Conservation (phyloP, 1,139 yeast species). For the Scheffersomyces cryptocercus region DNA sequence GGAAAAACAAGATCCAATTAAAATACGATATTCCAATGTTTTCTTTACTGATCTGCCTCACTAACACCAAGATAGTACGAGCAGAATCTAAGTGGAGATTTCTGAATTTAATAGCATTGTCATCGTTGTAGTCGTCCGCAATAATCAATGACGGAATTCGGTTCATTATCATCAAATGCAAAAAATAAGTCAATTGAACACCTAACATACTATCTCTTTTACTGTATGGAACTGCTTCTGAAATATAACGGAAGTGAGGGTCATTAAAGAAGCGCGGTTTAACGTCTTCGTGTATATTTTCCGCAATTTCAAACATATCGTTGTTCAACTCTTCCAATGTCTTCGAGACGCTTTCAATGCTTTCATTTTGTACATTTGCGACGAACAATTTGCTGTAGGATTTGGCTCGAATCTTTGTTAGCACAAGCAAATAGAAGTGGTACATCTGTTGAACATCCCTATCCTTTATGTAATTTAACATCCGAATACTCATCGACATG, state of each 20-base stretch:
- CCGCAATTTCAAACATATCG: conserved; percentile 16
- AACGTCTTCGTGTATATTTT: conserved; percentile 8
- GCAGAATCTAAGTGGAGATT: conserved; percentile 33
- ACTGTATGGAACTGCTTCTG: neutral
- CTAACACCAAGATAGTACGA: conserved; percentile 33
- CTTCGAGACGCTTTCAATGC: conserved; percentile 5
- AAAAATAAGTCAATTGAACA: conserved; percentile 30
- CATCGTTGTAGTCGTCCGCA: conserved; percentile 14
- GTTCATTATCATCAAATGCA: conserved; percentile 39
- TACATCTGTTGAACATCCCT: conserved; percentile 1
- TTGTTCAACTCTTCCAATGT: conserved; percentile 11
- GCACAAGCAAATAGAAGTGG: conserved; percentile 15
- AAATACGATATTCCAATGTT: conserved; percentile 24
- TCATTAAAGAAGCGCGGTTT: conserved; percentile 15
- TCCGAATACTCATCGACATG: neutral
- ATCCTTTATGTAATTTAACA: neutral
- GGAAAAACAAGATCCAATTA: conserved; percentile 37
- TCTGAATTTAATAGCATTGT: conserved; percentile 20
- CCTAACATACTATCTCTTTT: conserved; percentile 20
- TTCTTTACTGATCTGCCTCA: conserved; percentile 19
- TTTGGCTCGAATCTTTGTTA: conserved; percentile 30
- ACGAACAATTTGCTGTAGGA: conserved; percentile 31
- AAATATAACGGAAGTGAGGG: conserved; percentile 12
- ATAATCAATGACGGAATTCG: conserved; percentile 30
- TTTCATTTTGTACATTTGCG: conserved; percentile 23